Percentiles rank a stretch among this genome's conserved stretches.
These are phyloP conservation scores for Cicer arietinum DNA, from an alignment of 306 rosid genomes.

Conservation along the genomic window DNA sequence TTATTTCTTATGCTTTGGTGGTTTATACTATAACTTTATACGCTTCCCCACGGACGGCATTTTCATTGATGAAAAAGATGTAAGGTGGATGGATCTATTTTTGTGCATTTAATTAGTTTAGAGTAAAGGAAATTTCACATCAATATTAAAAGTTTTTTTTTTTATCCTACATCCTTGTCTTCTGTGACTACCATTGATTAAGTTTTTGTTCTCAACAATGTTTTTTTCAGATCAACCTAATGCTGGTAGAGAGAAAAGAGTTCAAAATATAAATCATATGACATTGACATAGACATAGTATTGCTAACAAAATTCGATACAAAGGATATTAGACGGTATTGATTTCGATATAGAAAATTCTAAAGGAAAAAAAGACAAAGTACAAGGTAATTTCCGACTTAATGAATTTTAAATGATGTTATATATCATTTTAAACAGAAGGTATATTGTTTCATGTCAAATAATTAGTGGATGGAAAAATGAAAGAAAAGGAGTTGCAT, in stretches of 20 bases:
- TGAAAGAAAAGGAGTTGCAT: not conserved
- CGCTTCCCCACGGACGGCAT: not conserved
- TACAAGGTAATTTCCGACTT: constrained; percentile 32
- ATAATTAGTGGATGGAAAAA: constrained; percentile 31
- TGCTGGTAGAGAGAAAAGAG: too few relatives aligned
- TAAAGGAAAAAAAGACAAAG: not conserved
- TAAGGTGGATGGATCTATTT: not conserved
- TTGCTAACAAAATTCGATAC: not conserved
- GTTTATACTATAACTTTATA: not conserved
- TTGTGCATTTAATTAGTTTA: not conserved
- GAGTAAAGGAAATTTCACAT: not conserved
- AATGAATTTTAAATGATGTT: not conserved
- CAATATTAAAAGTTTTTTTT: not conserved
- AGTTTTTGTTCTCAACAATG: too few relatives aligned
- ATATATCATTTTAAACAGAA: not conserved
- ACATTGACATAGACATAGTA: not conserved
- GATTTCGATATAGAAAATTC: constrained; percentile 52
- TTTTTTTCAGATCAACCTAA: too few relatives aligned
- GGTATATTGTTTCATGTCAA: constrained; percentile 12
- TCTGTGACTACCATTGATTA: too few relatives aligned
- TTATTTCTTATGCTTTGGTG: not conserved
- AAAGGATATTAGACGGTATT: constrained; percentile 54
- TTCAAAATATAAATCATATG: not conserved
- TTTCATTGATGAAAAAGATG: not conserved
- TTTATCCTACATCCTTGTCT: too few relatives aligned